Conservation (phyloP, 2,329 filamentous ascomycete species). For the Phialophora tarda region DNA sequence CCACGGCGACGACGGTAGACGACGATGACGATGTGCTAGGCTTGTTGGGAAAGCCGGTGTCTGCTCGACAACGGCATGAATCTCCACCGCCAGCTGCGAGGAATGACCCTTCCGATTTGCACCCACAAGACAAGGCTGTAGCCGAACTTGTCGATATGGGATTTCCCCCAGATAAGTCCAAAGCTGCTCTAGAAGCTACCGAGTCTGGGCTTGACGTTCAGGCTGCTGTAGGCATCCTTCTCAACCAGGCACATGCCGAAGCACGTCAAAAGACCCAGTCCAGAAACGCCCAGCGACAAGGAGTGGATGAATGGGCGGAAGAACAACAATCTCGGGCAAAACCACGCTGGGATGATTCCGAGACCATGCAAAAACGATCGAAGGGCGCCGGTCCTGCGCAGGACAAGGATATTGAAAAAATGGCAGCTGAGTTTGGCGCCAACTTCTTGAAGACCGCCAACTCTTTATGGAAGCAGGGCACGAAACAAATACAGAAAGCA, state of each 20-base stretch:
- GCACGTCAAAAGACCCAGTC: conserved; percentile 68
- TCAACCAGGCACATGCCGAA: conserved; percentile 88
- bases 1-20: conserved; percentile 65
- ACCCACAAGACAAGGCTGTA: conserved; percentile 75
- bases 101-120: conserved; percentile 42
- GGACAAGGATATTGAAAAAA: conserved; percentile 77
- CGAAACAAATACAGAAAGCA: conserved; percentile 90
- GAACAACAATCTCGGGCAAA: conserved; percentile 50
- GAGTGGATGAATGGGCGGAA: conserved; percentile 53
- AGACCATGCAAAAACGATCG: conserved; percentile 37
- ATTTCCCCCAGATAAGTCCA: conserved; percentile 84
- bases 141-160: conserved; percentile 94
- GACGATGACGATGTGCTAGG: conserved; percentile 71
- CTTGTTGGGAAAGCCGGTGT: conserved; percentile 64
- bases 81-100: conserved; percentile 22
- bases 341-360: conserved; percentile 28
- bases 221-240: conserved; percentile 82
- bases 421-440: conserved; percentile 79
- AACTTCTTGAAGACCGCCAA: conserved; percentile 93
- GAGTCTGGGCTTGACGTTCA: conserved; percentile 81
- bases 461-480: conserved; percentile 90
- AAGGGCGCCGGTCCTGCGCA: conserved; percentile 49
- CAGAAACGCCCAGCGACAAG: conserved; percentile 26
- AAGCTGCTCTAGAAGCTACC: conserved; percentile 77
- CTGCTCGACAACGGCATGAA: conserved; percentile 41